Percentiles rank a stretch among this genome's conserved stretches.
Evolutionary conservation across 2,329 filamentous ascomycete species (phyloP).

Genomic region (Trichoderma gracile): DNA sequence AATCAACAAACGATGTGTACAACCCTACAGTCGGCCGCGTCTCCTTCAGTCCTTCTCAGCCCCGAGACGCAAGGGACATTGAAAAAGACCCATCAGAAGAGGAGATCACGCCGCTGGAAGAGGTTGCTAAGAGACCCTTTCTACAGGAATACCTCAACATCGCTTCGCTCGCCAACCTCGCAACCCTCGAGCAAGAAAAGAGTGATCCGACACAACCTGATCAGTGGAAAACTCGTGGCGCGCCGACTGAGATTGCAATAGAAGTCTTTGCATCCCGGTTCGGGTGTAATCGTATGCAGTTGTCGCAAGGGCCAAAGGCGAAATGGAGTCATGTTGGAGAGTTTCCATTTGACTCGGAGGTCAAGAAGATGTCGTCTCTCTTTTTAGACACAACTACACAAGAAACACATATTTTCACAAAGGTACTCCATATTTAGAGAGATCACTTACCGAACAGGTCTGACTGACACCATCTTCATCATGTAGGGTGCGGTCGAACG

Average conservation of each 20-base stretch:
- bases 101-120: slow-evolving; percentile 41
- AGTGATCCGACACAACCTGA: slow-evolving; percentile 31
- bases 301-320: slow-evolving; percentile 31
- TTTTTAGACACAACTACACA: slow-evolving; percentile 41
- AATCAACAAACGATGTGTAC: slow-evolving; percentile 36
- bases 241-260: slow-evolving; percentile 59
- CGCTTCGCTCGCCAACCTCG: slow-evolving; percentile 61
- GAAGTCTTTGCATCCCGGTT: slow-evolving; percentile 60
- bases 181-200: slow-evolving; percentile 53
- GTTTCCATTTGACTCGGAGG: slow-evolving; percentile 58
- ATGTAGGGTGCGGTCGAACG: slow-evolving; percentile 61
- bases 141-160: slow-evolving; percentile 57
- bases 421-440: slow-evolving; percentile 31
- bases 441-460: accelerated
- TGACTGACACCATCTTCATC: background rate
- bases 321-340: slow-evolving; percentile 49
- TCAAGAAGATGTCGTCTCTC: slow-evolving; percentile 61
- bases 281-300: slow-evolving; percentile 41
- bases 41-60: slow-evolving; percentile 27
- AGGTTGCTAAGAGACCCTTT: slow-evolving; percentile 38
- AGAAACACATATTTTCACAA: slow-evolving; percentile 52
- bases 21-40: slow-evolving; percentile 34
- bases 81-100: slow-evolving; percentile 23
- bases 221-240: slow-evolving; percentile 48
- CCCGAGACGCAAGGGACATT: slow-evolving; percentile 24